Base-by-base conservation (phyloP, 2,329 filamentous ascomycete genomes). In the Aspergillus sp. region DNA sequence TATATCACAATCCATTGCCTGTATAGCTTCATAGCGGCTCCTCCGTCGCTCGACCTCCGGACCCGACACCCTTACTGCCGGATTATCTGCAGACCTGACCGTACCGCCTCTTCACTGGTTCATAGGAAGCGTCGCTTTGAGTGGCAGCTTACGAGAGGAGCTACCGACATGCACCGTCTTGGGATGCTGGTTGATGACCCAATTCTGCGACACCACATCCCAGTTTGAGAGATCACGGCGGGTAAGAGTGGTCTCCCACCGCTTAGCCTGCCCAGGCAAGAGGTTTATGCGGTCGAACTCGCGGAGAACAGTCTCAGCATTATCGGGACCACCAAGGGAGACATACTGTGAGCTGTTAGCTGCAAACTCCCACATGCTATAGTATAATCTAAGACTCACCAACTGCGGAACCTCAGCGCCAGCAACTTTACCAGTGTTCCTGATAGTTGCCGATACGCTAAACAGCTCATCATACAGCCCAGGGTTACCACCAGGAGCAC, bases 191-290 rank as follows among this genome's bases (percentile, higher is more conserved):
- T 64, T 66, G 33, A 79, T 66, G 28, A 86, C 73, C 88, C 89
- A 96, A 66, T 95, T 80, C 68, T 95, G 88, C n/a, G 63, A 56
- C 1, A 53, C 68, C 1, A 74, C 66, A 45, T 94, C 84, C 88
- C 89, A 95, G 64, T 86, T 91, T 55, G 80, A 86, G 35, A 95
- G 46, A 52, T 95, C 89, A 35, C 86, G 77, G 24, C 88, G 73
- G 4, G 78, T 86, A 34, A 95, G 60, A 11, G 78, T 71, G 0
- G 75, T 78, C 1, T 58, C 68, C 66, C 91, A 93, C 2, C 69
- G 74, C 3, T 65, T 68, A 32, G 71, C 75, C 57, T 75, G 57
- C n/a, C 84, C 85, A 0, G 84, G 72, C 3, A 72, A 67, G 41
- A 95, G 78, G 30, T 68, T 70, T 37, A 94, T 59, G 29, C 85